These are phyloP conservation scores for Hyaloscypha hepaticicola DNA, from an alignment of 495 filamentous ascomycete species.

Conservation along the genomic window DNA sequence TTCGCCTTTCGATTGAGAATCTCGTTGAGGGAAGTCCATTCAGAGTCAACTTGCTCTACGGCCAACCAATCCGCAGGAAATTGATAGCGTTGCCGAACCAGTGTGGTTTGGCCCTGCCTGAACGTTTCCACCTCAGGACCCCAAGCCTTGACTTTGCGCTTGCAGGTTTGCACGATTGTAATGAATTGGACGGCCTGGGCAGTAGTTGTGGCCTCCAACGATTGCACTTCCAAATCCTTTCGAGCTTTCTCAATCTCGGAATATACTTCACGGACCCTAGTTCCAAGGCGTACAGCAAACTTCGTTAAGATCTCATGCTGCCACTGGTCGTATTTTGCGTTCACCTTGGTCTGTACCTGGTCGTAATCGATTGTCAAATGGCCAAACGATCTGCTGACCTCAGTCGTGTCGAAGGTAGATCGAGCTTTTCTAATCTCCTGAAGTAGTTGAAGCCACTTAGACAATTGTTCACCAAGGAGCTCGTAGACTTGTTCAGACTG, in stretches of 20 bases:
- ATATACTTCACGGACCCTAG: slow-evolving; percentile 83
- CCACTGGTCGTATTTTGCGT: slow-evolving; percentile 99
- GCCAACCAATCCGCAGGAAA: slow-evolving; percentile 91
- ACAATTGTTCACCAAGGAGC: slow-evolving; percentile 83
- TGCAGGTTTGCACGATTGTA: slow-evolving; percentile 93
- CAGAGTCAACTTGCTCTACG: slow-evolving; percentile 88
- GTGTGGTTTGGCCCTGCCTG: slow-evolving; percentile 87
- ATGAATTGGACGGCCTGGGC: slow-evolving; percentile 97
- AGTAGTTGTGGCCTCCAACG: slow-evolving; percentile 87
- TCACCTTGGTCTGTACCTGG: slow-evolving; percentile 96
- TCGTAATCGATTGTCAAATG: slow-evolving; percentile 95
- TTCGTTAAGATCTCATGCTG: slow-evolving; percentile 93
- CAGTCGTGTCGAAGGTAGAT: slow-evolving; percentile 93
- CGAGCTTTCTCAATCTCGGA: slow-evolving; percentile 85
- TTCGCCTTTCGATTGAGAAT: slow-evolving; percentile 85
- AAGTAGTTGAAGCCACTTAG: slow-evolving; percentile 88
- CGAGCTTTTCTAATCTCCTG: slow-evolving; percentile 93
- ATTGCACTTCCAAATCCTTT: slow-evolving; percentile 83
- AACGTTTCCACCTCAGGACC: slow-evolving; percentile 94
- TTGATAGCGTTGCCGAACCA: slow-evolving; percentile 86
- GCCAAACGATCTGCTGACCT: slow-evolving; percentile 85
- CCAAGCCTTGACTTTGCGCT: slow-evolving; percentile 89
- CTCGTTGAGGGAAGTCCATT: slow-evolving; percentile 90
- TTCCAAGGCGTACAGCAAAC: slow-evolving; percentile 87
- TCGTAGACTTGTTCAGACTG: slow-evolving; percentile 94